Percentiles rank a stretch among this genome's conserved stretches.
These are phyloP conservation scores for Syncephalastrum contaminatum DNA, from an alignment of 371 early-diverging fungal genomes.

Conservation along the genomic window DNA sequence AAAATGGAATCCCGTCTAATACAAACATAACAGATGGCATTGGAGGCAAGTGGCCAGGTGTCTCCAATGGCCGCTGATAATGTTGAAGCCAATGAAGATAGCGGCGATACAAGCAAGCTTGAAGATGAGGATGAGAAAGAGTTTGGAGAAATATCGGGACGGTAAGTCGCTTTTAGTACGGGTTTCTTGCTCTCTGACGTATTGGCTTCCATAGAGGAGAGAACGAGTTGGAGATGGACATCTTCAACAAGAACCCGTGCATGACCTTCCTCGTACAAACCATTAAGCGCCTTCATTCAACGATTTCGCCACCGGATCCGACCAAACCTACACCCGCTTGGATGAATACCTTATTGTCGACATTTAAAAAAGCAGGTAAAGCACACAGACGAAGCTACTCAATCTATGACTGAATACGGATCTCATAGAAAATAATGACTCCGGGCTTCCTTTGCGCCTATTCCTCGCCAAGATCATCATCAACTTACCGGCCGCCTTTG, in stretches of 20 bases:
- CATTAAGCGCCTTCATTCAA: slow-evolving; percentile 48
- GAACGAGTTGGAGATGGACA: slow-evolving; percentile 49
- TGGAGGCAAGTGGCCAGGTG: slow-evolving; percentile 14
- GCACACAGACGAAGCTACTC: too few relatives aligned
- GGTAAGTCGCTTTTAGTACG: not conserved
- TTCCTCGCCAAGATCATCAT: slow-evolving; percentile 63
- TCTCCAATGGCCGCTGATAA: not conserved
- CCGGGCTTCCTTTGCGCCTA: slow-evolving; percentile 34
- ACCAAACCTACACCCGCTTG: slow-evolving; percentile 55
- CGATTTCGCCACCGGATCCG: slow-evolving; percentile 34
- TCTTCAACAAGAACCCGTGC: slow-evolving; percentile 59
- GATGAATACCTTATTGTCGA: slow-evolving; percentile 50
- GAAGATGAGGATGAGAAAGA: slow-evolving; percentile 5
- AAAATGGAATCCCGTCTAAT: not conserved
- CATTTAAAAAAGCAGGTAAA: too few relatives aligned
- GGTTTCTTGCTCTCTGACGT: too few relatives aligned
- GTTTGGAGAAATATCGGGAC: not conserved
- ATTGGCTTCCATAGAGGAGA: not conserved
- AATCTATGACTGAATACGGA: too few relatives aligned
- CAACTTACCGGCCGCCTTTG: slow-evolving; percentile 61
- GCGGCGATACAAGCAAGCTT: not conserved
- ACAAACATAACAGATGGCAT: slow-evolving; percentile 9
- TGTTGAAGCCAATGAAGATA: slow-evolving; percentile 1
- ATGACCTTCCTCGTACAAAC: slow-evolving; percentile 53
- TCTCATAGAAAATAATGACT: too few relatives aligned